Percentiles rank a stretch among this genome's conserved stretches.
Evolutionary conservation across 306 rosid genomes (phyloP).

Genomic region (Cajanus cajan): DNA sequence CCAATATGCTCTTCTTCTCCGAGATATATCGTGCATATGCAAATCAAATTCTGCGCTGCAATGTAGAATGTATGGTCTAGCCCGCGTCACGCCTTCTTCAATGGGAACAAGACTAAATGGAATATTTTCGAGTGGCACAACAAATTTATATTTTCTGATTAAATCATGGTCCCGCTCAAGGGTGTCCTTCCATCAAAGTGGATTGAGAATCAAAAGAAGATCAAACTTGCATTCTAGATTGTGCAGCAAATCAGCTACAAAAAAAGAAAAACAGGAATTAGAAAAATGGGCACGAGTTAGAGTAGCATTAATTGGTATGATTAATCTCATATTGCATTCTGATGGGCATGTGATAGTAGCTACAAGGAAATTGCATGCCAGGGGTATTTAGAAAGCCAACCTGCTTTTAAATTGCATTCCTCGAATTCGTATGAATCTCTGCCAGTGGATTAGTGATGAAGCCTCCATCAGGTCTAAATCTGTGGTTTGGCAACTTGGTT

Average conservation of each 20-base stretch:
- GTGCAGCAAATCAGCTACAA: constrained; percentile 34
- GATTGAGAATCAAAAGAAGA: constrained; percentile 23
- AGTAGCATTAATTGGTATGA: background rate
- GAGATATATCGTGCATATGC: constrained; percentile 16
- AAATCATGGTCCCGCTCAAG: background rate
- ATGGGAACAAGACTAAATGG: background rate
- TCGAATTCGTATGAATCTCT: constrained; percentile 49
- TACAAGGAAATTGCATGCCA: background rate
- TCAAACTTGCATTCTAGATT: constrained; percentile 31
- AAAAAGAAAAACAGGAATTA: background rate
- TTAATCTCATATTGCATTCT: background rate
- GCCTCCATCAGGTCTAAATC: constrained; percentile 63
- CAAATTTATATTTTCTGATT: constrained; percentile 21
- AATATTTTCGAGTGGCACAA: constrained; percentile 12
- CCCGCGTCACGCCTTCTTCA: constrained; percentile 29
- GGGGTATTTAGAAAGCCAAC: constrained; percentile 25
- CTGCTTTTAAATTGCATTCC: constrained; percentile 41
- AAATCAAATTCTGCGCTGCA: constrained; percentile 23
- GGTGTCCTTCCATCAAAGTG: constrained; percentile 11
- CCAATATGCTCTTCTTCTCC: constrained; percentile 10
- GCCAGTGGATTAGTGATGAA: constrained; percentile 88
- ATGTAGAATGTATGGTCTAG: constrained; percentile 5
- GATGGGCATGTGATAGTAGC: background rate
- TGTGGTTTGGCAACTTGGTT: constrained; percentile 42
- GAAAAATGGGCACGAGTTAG: background rate